These are phyloP conservation scores for Candida orba DNA, from an alignment of 805 yeast genomes.

Conservation along the genomic window DNA sequence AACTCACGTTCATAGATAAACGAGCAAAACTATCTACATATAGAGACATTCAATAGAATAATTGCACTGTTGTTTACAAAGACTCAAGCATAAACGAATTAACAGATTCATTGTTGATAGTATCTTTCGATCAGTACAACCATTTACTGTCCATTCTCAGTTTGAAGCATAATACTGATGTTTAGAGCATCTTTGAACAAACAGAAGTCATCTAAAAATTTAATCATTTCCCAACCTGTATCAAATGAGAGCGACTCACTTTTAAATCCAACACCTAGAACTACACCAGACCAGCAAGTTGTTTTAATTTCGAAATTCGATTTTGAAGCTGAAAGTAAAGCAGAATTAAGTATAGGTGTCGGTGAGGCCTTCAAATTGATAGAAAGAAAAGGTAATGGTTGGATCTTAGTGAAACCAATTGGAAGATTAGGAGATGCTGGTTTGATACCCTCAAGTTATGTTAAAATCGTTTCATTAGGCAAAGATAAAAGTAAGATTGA, in stretches of 20 bases:
- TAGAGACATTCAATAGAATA: no score
- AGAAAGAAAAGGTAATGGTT: constrained; percentile 42
- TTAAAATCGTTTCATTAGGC: constrained; percentile 35
- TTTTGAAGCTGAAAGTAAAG: constrained; percentile 35
- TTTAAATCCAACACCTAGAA: constrained; percentile 9
- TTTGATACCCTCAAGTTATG: constrained; percentile 44
- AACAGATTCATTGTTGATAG: no score
- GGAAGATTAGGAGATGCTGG: constrained; percentile 40
- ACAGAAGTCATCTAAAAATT: neutral
- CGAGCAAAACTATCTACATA: no score
- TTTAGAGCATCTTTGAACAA: neutral
- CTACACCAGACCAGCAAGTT: constrained; percentile 8
- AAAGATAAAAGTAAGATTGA: constrained; percentile 24
- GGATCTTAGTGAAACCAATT: constrained; percentile 51
- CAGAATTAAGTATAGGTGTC: constrained; percentile 38
- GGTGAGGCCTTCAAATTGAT: constrained; percentile 49
- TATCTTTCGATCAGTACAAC: no score
- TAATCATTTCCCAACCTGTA: neutral
- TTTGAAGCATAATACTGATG: neutral
- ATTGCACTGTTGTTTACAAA: no score
- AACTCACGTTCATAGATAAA: no score
- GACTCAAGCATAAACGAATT: no score
- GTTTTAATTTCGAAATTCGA: constrained; percentile 40
- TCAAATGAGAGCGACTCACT: neutral
- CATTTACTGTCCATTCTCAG: no score